Percentiles rank a stretch among this genome's conserved stretches.
phyloP scores from a whole-genome alignment of 352 stramenopile species.

The Blastocystis sp. region DNA sequence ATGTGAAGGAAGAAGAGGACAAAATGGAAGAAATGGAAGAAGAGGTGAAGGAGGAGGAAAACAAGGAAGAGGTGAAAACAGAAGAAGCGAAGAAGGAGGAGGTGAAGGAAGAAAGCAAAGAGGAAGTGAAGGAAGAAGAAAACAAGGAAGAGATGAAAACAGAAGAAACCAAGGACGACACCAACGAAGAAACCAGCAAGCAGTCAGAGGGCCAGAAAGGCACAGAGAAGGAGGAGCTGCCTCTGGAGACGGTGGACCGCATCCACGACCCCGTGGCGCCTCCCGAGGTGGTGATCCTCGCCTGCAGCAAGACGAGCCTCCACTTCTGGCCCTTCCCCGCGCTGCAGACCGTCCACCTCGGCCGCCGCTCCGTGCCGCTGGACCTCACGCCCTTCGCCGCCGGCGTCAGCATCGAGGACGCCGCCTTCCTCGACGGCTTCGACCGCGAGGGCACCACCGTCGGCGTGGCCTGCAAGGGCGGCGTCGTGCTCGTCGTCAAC shows the following conservation, averaged over 20 bases:
- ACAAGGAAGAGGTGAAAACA: conserved; percentile 65
- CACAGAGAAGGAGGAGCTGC: conserved; percentile 9
- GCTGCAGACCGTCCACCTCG: neutral
- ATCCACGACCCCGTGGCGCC: neutral
- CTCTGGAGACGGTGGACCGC: neutral
- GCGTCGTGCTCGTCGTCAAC: conserved; percentile 8
- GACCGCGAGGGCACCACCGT: conserved; percentile 11
- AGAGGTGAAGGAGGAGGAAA: conserved; percentile 43
- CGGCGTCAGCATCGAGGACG: conserved; percentile 28
- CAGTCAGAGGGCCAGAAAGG: neutral
- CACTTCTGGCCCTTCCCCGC: conserved; percentile 41
- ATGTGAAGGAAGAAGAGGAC: neutral
- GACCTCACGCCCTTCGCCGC: conserved; percentile 19
- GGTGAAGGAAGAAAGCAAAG: conserved; percentile 8
- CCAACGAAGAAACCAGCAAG: neutral
- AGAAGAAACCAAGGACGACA: conserved; percentile 24
- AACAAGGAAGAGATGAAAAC: conserved; percentile 2
- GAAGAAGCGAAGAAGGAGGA: conserved; percentile 37
- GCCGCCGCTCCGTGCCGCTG: neutral
- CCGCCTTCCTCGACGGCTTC: conserved; percentile 50
- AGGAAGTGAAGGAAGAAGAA: conserved; percentile 57
- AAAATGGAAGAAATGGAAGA: neutral
- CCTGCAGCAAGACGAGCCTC: neutral
- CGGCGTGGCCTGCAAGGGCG: conserved; percentile 16
- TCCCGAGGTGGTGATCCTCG: conserved; percentile 29